Conservation (phyloP, 208 protist species). For the Leishmania arabica region DNA sequence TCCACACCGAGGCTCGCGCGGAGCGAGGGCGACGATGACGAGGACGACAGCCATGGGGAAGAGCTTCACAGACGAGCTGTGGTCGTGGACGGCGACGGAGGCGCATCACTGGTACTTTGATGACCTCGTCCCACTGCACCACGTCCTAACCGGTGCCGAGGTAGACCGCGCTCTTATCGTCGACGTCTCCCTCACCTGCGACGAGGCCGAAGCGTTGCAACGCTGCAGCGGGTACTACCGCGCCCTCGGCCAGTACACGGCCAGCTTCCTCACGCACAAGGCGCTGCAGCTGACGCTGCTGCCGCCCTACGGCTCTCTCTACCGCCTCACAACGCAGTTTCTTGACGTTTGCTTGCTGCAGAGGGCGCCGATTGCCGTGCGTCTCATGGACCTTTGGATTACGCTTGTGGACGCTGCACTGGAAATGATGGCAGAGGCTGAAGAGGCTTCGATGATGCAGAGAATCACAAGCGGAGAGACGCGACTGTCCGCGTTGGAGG, state of each 20-base stretch:
- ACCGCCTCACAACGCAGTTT: conserved; percentile 54
- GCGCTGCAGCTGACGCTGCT: conserved; percentile 81
- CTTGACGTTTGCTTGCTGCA: conserved; percentile 81
- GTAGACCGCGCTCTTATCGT: conserved; percentile 19
- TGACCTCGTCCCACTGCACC: conserved; percentile 8
- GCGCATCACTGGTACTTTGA: conserved; percentile 36
- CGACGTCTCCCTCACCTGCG: conserved; percentile 5
- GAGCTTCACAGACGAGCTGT: conserved; percentile 15
- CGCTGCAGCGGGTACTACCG: conserved; percentile 71
- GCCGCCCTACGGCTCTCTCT: conserved; percentile 67
- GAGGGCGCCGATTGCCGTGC: conserved; percentile 39
- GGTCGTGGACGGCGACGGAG: conserved; percentile 25
- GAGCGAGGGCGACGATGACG: neutral
- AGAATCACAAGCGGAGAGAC: conserved; percentile 8
- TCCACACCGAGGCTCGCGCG: conserved; percentile 2
- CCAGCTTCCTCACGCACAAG: conserved; percentile 77
- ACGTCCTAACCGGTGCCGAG: conserved; percentile 12
- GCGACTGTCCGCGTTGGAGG: conserved; percentile 11
- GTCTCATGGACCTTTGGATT: conserved; percentile 58
- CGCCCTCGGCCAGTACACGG: conserved; percentile 44
- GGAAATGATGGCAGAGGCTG: conserved; percentile 21
- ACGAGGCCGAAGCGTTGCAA: conserved; percentile 45
- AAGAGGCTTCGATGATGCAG: conserved; percentile 20
- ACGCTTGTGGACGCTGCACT: conserved; percentile 25
- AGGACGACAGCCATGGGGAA: neutral